phyloP scores from a whole-genome alignment of 2,329 filamentous ascomycete species.

The Calcarisporium arbuscula region DNA sequence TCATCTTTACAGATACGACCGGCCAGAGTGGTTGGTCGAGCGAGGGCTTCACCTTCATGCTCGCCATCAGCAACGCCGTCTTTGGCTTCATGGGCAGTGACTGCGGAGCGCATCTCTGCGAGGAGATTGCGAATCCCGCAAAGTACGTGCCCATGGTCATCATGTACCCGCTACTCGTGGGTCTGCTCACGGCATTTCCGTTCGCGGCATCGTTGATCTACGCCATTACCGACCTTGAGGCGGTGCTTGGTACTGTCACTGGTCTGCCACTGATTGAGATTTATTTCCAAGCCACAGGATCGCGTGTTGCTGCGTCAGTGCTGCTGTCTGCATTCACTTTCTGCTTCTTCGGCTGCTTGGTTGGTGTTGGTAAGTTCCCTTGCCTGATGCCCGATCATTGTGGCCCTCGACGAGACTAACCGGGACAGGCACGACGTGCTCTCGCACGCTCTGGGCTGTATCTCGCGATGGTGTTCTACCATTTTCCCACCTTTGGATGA shows the following conservation, averaged over 20 bases:
- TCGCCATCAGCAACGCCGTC: constrained; percentile 10
- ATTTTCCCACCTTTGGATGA: constrained; percentile 17
- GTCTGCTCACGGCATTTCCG: constrained; percentile 14
- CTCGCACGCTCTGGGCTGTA: constrained; percentile 15
- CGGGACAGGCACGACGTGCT: constrained; percentile 13
- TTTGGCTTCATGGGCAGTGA: constrained; percentile 16
- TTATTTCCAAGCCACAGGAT: constrained; percentile 15
- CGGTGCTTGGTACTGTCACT: constrained; percentile 10
- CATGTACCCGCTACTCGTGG: constrained; percentile 15
- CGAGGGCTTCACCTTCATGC: constrained; percentile 12
- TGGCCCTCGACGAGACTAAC: too few relatives aligned
- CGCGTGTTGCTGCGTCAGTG: constrained; percentile 9
- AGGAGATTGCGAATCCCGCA: constrained; percentile 17
- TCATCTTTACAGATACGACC: constrained; percentile 12
- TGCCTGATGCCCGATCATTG: too few relatives aligned
- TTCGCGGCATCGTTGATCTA: constrained; percentile 14
- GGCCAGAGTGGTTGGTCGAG: constrained; percentile 12
- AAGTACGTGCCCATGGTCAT: constrained; percentile 17
- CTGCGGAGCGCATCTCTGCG: constrained; percentile 16
- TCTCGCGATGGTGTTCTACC: constrained; percentile 19
- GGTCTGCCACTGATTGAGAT: constrained; percentile 15
- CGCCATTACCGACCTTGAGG: constrained; percentile 9
- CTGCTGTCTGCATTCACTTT: constrained; percentile 15
- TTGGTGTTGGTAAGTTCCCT: too few relatives aligned
- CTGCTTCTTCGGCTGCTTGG: constrained; percentile 16